Percentiles rank a stretch among this genome's conserved stretches.
phyloP scores from a whole-genome alignment of 768 basidiomycete genomes.

The Mycena chlorophos region DNA sequence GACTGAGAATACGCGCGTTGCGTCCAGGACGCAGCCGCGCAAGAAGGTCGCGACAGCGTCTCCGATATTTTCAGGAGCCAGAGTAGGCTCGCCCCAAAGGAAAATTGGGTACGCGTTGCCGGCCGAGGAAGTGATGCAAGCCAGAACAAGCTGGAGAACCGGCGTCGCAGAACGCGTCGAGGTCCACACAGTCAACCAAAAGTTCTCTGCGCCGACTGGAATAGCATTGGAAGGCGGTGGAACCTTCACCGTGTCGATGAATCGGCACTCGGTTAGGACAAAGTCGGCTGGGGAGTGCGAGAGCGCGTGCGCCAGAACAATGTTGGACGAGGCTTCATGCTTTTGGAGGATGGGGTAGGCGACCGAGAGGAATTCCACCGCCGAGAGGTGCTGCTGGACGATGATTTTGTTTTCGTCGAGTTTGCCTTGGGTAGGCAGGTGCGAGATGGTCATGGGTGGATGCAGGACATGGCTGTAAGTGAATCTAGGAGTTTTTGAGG shows the following conservation, averaged over 20 bases:
- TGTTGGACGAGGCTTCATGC: conserved; percentile 51
- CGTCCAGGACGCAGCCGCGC: conserved; percentile 33
- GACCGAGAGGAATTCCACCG: conserved; percentile 41
- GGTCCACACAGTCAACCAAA: conserved; percentile 56
- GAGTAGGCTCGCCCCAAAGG: conserved; percentile 43
- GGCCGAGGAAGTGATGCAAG: conserved; percentile 45
- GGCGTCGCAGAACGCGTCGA: conserved; percentile 25
- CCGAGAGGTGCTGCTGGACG: conserved; percentile 40
- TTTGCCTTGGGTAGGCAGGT: not conserved
- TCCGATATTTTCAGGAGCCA: conserved; percentile 38
- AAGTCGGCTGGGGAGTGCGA: conserved; percentile 40
- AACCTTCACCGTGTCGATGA: conserved; percentile 36
- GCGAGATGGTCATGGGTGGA: conserved; percentile 25
- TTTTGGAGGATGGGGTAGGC: conserved; percentile 42
- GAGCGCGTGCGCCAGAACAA: conserved; percentile 53
- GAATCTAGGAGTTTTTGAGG: no score
- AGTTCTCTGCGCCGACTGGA: conserved; percentile 26
- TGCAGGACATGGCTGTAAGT: conserved; percentile 31
- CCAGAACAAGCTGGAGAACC: conserved; percentile 44
- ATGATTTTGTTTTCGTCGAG: conserved; percentile 16
- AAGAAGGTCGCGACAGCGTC: conserved; percentile 39
- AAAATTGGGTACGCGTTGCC: conserved; percentile 53
- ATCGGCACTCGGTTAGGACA: conserved; percentile 38
- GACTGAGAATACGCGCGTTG: conserved; percentile 51
- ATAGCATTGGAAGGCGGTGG: conserved; percentile 25